Evolutionary conservation across 2,329 filamentous ascomycete species (phyloP).

Genomic region (Cladobotryum mycophilum): DNA sequence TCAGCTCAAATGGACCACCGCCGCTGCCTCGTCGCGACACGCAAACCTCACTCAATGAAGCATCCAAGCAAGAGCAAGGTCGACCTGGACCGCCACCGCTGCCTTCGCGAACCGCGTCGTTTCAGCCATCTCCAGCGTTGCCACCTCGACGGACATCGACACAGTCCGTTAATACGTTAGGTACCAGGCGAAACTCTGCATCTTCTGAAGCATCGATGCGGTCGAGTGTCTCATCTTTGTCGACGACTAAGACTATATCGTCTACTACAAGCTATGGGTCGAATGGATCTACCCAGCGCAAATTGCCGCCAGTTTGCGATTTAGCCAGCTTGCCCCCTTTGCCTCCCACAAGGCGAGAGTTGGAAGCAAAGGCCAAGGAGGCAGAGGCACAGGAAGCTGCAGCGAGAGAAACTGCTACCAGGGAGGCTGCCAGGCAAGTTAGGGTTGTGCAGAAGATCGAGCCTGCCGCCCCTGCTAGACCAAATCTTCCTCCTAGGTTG

Average conservation of each 20-base stretch:
- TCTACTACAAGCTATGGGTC: slow-evolving; percentile 45
- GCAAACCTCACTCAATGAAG: slow-evolving; percentile 12
- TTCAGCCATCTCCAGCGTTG: slow-evolving; percentile 38
- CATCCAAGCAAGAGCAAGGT: slow-evolving; percentile 4
- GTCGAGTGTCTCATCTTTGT: slow-evolving; percentile 48
- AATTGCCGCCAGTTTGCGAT: slow-evolving; percentile 51
- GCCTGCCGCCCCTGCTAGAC: slow-evolving; percentile 25
- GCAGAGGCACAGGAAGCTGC: slow-evolving; percentile 8
- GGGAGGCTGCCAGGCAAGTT: neutral
- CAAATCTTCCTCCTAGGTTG: slow-evolving; percentile 43
- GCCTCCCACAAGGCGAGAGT: slow-evolving; percentile 49
- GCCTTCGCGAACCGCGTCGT: slow-evolving; percentile 24
- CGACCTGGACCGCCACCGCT: slow-evolving; percentile 28
- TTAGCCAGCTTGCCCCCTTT: slow-evolving; percentile 51
- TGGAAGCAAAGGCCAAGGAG: slow-evolving; percentile 33
- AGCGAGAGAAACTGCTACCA: slow-evolving; percentile 7
- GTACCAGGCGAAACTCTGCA: slow-evolving; percentile 46
- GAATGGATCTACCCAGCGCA: slow-evolving; percentile 37
- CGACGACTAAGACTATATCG: slow-evolving; percentile 38
- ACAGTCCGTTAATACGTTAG: slow-evolving; percentile 31
- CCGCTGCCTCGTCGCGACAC: slow-evolving; percentile 30
- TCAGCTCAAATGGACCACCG: slow-evolving; percentile 23
- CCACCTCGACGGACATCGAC: slow-evolving; percentile 44
- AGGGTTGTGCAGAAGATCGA: slow-evolving; percentile 26
- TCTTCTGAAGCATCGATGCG: slow-evolving; percentile 51